Conservation (phyloP, 768 basidiomycete genomes). For the Trichaptum fuscoviolaceum region DNA sequence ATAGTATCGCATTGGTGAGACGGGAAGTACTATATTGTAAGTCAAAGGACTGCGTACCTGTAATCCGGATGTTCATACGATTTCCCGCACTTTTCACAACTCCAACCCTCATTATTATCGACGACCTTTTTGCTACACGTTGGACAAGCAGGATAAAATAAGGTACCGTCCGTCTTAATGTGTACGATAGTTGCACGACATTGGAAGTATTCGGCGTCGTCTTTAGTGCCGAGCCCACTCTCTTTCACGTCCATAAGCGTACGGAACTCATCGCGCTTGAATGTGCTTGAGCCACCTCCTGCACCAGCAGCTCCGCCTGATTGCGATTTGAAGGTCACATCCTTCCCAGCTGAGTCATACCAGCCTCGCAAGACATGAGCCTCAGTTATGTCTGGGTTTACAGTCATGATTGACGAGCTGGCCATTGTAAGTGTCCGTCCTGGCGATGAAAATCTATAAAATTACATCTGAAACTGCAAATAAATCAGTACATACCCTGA, state of each 20-base stretch:
- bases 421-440: constrained; percentile 83
- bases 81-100: constrained; percentile 89
- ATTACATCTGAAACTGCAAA: constrained; percentile 8
- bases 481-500: constrained; percentile 45
- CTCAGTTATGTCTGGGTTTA: constrained; percentile 90
- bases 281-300: constrained; percentile 32
- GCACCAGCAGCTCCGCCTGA: constrained; percentile 37
- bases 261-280: constrained; percentile 70
- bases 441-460: constrained; percentile 22
- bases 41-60: constrained; percentile 47
- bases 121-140: constrained; percentile 89
- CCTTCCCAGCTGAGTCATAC: constrained; percentile 72
- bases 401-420: constrained; percentile 72
- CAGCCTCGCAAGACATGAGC: constrained; percentile 85
- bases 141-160: constrained; percentile 86
- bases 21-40: background rate
- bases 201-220: constrained; percentile 78
- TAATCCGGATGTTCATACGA: constrained; percentile 67
- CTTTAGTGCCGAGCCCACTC: constrained; percentile 65
- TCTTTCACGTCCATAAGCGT: constrained; percentile 76
- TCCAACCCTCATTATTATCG: constrained; percentile 65
- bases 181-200: constrained; percentile 81
- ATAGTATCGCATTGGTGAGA: background rate
- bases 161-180: constrained; percentile 66
- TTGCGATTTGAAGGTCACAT: constrained; percentile 67